Conservation (phyloP, 495 filamentous ascomycete species). For the Pyrenula aspistea region DNA sequence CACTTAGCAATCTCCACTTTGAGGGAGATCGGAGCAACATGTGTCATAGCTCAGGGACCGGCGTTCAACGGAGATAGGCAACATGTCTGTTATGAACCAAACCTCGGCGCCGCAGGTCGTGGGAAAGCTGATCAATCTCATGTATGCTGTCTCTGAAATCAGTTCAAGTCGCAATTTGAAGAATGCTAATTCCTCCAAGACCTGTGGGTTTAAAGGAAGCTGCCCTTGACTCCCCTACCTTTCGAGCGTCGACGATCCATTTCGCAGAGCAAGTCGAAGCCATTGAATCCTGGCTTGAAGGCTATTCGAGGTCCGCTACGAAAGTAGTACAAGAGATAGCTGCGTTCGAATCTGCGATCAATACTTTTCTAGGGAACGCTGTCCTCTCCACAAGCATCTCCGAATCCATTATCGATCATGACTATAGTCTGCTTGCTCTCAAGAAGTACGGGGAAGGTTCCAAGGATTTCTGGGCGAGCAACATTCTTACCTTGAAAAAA, state of each 20-base stretch:
- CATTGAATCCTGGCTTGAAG: conserved; percentile 88
- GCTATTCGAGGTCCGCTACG: conserved; percentile 64
- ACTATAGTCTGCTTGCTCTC: conserved; percentile 83
- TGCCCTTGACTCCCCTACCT: conserved; percentile 88
- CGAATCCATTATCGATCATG: conserved; percentile 80
- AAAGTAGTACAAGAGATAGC: conserved; percentile 66
- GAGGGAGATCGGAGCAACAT: neutral
- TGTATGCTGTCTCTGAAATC: conserved; percentile 23
- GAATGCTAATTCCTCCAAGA: conserved; percentile 18
- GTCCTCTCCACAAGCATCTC: conserved; percentile 59
- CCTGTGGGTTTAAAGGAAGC: conserved; percentile 93
- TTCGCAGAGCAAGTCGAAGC: conserved; percentile 86
- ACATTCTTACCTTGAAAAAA: conserved; percentile 58
- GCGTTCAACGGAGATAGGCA: conserved; percentile 15
- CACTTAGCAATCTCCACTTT: no score
- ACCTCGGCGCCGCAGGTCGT: conserved; percentile 29
- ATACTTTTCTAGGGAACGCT: conserved; percentile 58
- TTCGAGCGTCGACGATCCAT: conserved; percentile 77
- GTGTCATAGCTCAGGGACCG: neutral
- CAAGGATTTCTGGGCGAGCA: conserved; percentile 71
- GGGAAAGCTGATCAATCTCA: conserved; percentile 43
- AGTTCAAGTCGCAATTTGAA: conserved; percentile 8
- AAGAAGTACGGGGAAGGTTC: conserved; percentile 73
- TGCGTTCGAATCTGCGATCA: conserved; percentile 56
- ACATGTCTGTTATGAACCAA: conserved; percentile 35